Evolutionary conservation across 2,329 filamentous ascomycete genomes (phyloP), one percentile per base, ranked within the genome.

Genomic region (Samsoniella hepiali): DNA sequence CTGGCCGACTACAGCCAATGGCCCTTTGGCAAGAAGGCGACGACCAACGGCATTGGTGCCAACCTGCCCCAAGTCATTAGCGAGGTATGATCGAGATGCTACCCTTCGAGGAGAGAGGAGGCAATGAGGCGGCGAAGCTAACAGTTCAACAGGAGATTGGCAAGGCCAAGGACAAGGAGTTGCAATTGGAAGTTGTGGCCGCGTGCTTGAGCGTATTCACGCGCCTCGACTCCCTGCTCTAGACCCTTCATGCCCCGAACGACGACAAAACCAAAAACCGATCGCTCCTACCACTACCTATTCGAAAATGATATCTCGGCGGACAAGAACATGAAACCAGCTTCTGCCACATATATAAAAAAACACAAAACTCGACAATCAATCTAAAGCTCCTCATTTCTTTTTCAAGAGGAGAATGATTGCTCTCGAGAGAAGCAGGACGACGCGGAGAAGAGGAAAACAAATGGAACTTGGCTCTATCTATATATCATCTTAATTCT

Each of bases 121-220:
- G 8, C 6, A 3, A 4, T 29, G 61, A n/a, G 15, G 5, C 22
- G 22, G 22, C n/a, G 13, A 51, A 22, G 59, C 68, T 73, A 63
- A 72, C 66, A 42, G 29, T 38, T 38, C 44, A 49, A 63, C 66
- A 88, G 78, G 95, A 99, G 77, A 83, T 97, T 69, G 91, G 88
- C 77, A 89, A 86, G 66, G 86, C 85, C 73, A 96, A 96, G 77
- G 94, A 98, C 70, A 96, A 91, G 80, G 95, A 99, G 75, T 84
- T 98, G 71, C 95, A 98, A 77, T 84, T 99, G 68, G 95, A 99
- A 85, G 94, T 97, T 72, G 92, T 99, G 61, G 93, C 95, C 59
- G 95, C 95, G 69, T 98, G 95, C 77, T 80, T 99, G 76, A 97
- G 91, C 79, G 95, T 99, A 72, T 99, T 99, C 77, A 99, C 95